These are phyloP conservation scores for Chaetomium sp. DNA, from an alignment of 2,329 filamentous ascomycete species.

Conservation along the genomic window DNA sequence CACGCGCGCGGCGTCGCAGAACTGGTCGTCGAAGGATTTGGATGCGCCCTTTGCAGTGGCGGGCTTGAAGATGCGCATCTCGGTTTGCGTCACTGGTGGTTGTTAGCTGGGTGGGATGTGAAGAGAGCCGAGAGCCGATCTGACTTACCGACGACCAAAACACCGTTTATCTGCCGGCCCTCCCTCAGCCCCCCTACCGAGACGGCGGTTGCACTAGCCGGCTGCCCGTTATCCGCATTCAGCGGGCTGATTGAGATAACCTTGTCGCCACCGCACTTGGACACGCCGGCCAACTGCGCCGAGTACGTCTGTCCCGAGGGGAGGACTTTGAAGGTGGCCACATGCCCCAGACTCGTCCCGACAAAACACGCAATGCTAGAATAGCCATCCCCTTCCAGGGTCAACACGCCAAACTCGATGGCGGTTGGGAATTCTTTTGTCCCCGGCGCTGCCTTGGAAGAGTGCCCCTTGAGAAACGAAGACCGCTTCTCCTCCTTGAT, in stretches of 20 bases:
- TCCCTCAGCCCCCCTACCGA: constrained; percentile 75
- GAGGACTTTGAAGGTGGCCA: constrained; percentile 88
- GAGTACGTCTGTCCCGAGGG: constrained; percentile 74
- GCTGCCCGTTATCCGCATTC: constrained; percentile 72
- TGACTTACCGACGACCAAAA: constrained; percentile 70
- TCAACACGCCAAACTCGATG: constrained; percentile 92
- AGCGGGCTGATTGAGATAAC: constrained; percentile 81
- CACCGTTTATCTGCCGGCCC: constrained; percentile 75
- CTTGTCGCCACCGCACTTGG: constrained; percentile 63
- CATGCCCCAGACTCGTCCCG: constrained; percentile 80
- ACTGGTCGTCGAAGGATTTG: constrained; percentile 79
- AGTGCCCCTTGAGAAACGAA: constrained; percentile 66
- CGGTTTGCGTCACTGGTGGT: constrained; percentile 61
- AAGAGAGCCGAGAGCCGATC: not conserved
- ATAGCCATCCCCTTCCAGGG: constrained; percentile 88
- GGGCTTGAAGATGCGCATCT: constrained; percentile 86
- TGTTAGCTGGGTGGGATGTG: constrained; percentile 35
- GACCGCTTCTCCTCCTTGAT: constrained; percentile 73
- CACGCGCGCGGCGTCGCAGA: constrained; percentile 81
- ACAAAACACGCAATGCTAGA: constrained; percentile 93
- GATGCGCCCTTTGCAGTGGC: constrained; percentile 85
- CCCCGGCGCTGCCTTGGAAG: constrained; percentile 42
- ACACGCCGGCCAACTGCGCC: constrained; percentile 69
- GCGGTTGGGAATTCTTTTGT: constrained; percentile 70
- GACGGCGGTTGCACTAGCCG: constrained; percentile 73